Evolutionary conservation across 768 basidiomycete species (phyloP).

Genomic region (Calocybe gangraenosa): DNA sequence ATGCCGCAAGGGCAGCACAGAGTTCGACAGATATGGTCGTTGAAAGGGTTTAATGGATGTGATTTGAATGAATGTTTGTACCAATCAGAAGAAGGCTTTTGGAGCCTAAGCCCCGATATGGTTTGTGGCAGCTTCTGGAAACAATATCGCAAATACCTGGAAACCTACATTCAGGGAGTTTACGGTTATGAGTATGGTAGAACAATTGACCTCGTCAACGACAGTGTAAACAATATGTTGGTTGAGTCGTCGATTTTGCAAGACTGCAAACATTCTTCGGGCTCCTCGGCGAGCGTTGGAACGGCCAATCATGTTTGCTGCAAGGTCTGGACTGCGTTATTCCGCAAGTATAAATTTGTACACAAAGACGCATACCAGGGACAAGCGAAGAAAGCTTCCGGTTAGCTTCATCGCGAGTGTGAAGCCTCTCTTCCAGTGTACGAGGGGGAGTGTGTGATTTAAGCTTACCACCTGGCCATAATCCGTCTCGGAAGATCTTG

Average conservation of each 20-base stretch:
- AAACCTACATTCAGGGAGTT: not conserved
- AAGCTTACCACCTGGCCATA: constrained; percentile 87
- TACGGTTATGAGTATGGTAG: not conserved
- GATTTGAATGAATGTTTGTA: no score
- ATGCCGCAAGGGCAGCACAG: not conserved
- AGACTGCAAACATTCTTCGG: constrained; percentile 84
- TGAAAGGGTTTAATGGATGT: no score
- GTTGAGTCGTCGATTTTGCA: constrained; percentile 93
- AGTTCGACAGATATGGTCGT: constrained; percentile 9
- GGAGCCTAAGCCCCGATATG: no score
- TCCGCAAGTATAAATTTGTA: not conserved
- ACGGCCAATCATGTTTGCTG: constrained; percentile 97
- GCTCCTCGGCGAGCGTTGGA: constrained; percentile 93
- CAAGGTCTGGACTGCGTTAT: constrained; percentile 58
- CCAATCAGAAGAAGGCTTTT: no score
- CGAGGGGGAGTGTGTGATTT: constrained; percentile 60
- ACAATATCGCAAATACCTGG: constrained; percentile 28
- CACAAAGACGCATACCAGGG: constrained; percentile 56
- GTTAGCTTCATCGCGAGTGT: constrained; percentile 83
- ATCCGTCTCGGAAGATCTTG: constrained; percentile 58
- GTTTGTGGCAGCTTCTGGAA: constrained; percentile 22
- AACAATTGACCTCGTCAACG: constrained; percentile 72
- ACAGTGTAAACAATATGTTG: constrained; percentile 89
- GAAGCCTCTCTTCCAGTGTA: constrained; percentile 73
- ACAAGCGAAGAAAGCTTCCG: constrained; percentile 87